phyloP scores from a whole-genome alignment of 2,329 filamentous ascomycete genomes.

The Aspergillus sp. region DNA sequence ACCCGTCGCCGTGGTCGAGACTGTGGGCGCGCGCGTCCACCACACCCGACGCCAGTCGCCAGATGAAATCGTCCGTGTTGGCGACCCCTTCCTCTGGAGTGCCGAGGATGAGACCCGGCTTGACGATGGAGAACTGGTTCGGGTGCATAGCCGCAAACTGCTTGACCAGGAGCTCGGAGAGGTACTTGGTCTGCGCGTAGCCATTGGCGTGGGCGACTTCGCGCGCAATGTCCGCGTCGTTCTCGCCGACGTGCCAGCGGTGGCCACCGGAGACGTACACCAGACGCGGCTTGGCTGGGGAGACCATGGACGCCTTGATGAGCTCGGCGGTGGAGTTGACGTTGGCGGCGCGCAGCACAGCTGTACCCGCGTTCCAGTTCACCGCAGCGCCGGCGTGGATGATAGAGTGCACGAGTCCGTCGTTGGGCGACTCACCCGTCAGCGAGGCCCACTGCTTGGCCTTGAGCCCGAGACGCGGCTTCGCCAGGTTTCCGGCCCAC shows the following conservation, averaged over 20 bases:
- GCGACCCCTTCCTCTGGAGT: slow-evolving; percentile 14
- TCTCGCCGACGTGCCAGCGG: neutral
- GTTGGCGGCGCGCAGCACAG: slow-evolving; percentile 8
- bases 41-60: slow-evolving; percentile 14
- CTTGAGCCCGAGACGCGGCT: slow-evolving; percentile 7
- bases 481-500: slow-evolving; percentile 21
- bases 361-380: slow-evolving; percentile 7
- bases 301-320: neutral
- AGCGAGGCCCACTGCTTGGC: slow-evolving; percentile 3
- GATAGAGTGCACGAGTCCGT: slow-evolving; percentile 10
- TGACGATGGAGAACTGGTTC: slow-evolving; percentile 13
- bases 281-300: neutral
- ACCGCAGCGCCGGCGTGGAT: slow-evolving; percentile 11
- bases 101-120: slow-evolving; percentile 16
- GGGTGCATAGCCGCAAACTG: slow-evolving; percentile 1
- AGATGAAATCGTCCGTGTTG: slow-evolving; percentile 18
- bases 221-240: slow-evolving; percentile 1
- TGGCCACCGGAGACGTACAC: slow-evolving; percentile 11
- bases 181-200: slow-evolving; percentile 13
- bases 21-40: slow-evolving; percentile 10
- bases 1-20: slow-evolving; percentile 4
- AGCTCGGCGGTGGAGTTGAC: slow-evolving; percentile 10
- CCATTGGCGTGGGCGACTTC: slow-evolving; percentile 5
- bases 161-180: slow-evolving; percentile 11
- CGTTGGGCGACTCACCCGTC: slow-evolving; percentile 3